A percentile compares a stretch with the other conserved stretches of the same genome.
These are phyloP conservation scores for Afroboletus lepidellus DNA, from an alignment of 1,284 basidiomycete genomes.

Conservation along the genomic window DNA sequence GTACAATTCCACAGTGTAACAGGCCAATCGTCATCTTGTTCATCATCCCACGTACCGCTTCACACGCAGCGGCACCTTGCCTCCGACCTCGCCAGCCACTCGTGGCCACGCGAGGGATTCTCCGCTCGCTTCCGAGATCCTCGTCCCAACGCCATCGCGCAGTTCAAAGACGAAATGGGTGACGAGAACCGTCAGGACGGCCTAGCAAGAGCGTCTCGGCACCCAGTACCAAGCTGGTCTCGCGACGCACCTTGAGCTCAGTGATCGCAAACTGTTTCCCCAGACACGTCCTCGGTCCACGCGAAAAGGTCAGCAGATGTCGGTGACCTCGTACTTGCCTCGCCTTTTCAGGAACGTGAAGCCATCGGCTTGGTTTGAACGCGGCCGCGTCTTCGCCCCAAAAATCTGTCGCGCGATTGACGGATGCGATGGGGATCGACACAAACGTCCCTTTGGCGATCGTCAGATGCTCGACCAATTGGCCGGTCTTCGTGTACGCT, in stretches of 20 bases:
- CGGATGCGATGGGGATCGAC: constrained; percentile 38
- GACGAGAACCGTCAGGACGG: not conserved
- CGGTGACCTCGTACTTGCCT: not conserved
- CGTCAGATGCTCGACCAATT: constrained; percentile 37
- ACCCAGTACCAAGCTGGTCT: not conserved
- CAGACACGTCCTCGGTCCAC: not conserved
- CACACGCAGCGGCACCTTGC: not conserved
- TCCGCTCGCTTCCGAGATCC: not conserved
- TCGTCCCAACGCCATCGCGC: not conserved
- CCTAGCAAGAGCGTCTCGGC: not conserved
- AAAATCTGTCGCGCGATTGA: constrained; percentile 47
- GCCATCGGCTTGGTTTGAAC: constrained; percentile 37
- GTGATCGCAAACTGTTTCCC: not conserved
- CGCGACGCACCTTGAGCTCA: not conserved
- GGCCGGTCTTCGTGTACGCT: constrained; percentile 33
- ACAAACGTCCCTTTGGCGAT: constrained; percentile 46
- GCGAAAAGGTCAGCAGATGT: not conserved
- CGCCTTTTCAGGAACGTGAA: not conserved
- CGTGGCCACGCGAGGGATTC: not conserved
- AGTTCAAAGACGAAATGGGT: not conserved
- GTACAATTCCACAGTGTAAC: too few species aligned
- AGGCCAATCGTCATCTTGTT: not conserved
- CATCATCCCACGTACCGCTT: not conserved
- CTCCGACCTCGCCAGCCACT: not conserved
- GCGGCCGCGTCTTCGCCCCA: constrained; percentile 41